Evolutionary conservation across 352 stramenopile genomes (phyloP).

Genomic region (Pythium brassicae): DNA sequence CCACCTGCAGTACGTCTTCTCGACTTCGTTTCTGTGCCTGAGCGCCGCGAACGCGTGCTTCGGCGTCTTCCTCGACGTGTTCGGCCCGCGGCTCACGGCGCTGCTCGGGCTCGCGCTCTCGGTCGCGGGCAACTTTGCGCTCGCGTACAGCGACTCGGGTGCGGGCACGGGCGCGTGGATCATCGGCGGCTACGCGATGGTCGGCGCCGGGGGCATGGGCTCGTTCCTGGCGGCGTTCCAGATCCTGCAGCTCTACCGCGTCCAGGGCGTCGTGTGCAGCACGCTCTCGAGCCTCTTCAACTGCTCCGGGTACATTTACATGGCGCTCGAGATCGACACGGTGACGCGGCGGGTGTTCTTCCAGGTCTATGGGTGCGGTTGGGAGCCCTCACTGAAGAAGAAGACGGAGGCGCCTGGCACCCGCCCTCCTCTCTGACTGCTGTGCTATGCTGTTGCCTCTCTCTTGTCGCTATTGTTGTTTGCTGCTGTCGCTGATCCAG

Average conservation of each 20-base stretch:
- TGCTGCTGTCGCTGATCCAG: conserved; percentile 15
- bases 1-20: conserved; percentile 73
- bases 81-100: conserved; percentile 54
- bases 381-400: too few relatives aligned
- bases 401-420: too few relatives aligned
- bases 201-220: conserved; percentile 67
- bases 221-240: conserved; percentile 78
- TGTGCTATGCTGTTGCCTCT: neutral
- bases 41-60: conserved; percentile 80
- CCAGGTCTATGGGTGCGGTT: conserved; percentile 45
- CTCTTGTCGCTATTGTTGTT: conserved; percentile 4
- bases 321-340: conserved; percentile 59
- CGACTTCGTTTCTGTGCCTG: conserved; percentile 71
- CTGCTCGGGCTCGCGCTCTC: conserved; percentile 48
- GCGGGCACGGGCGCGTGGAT: conserved; percentile 41
- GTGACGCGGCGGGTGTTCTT: conserved; percentile 56
- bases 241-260: conserved; percentile 72
- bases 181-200: conserved; percentile 62
- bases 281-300: conserved; percentile 83
- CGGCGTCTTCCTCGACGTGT: conserved; percentile 64
- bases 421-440: too few relatives aligned
- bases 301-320: conserved; percentile 82
- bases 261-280: conserved; percentile 74
- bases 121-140: conserved; percentile 46
- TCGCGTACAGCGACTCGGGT: conserved; percentile 55